Conservation (phyloP, 495 filamentous ascomycete species). For the Podospora didyma region DNA sequence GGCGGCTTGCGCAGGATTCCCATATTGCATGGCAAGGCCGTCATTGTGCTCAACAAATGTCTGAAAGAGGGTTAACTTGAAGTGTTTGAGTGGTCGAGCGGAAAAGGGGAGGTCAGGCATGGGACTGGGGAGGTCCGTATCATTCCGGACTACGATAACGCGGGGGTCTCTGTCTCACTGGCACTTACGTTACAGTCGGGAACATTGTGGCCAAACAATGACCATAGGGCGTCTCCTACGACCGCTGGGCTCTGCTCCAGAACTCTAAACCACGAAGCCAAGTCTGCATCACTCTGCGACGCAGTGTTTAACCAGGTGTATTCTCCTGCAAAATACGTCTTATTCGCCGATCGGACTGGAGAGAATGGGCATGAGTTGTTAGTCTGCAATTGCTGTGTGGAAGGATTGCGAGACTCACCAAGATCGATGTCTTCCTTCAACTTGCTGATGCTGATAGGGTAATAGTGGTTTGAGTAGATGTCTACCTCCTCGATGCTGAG, state of each 20-base stretch:
- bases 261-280: slow-evolving; percentile 40
- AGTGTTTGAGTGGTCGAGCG: neutral
- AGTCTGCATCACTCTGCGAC: slow-evolving; percentile 23
- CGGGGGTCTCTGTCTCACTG: neutral
- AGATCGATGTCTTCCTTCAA: slow-evolving; percentile 39
- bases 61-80: slow-evolving; percentile 11
- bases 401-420: slow-evolving; percentile 20
- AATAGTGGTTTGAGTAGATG: slow-evolving; percentile 52
- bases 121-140: neutral
- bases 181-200: slow-evolving; percentile 43
- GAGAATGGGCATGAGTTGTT: neutral
- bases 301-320: slow-evolving; percentile 46
- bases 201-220: slow-evolving; percentile 48
- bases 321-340: slow-evolving; percentile 48
- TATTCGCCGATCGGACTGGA: slow-evolving; percentile 28
- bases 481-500: slow-evolving; percentile 45
- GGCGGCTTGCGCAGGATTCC: slow-evolving; percentile 38
- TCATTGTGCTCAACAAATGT: slow-evolving; percentile 38
- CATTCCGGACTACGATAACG: neutral
- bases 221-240: slow-evolving; percentile 48
- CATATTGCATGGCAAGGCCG: slow-evolving; percentile 47
- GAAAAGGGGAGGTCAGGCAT: neutral
- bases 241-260: slow-evolving; percentile 40
- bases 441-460: slow-evolving; percentile 42
- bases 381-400: neutral